These are phyloP conservation scores for Sapria himalayana DNA, from an alignment of 345 rosid species.

Conservation along the genomic window DNA sequence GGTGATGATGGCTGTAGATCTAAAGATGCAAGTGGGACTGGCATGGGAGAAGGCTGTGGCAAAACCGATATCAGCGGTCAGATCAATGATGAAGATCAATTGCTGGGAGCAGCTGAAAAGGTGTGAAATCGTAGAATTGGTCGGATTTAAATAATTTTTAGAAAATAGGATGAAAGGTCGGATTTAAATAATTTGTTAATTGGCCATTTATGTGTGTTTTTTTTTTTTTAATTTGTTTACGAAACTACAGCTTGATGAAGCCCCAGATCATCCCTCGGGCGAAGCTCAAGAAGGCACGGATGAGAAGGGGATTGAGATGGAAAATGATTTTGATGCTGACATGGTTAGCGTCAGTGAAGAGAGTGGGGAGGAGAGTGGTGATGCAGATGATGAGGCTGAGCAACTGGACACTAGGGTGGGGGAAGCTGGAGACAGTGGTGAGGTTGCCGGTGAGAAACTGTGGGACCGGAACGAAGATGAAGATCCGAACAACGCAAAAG, in stretches of 20 bases:
- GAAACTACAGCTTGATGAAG: slow-evolving; percentile 28
- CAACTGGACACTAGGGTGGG: slow-evolving; percentile 62
- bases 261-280: no score
- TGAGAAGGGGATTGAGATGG: slow-evolving; percentile 87
- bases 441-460: slow-evolving; percentile 55
- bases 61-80: slow-evolving; percentile 73
- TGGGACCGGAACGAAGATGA: slow-evolving; percentile 50
- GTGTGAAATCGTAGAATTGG: slow-evolving; percentile 11
- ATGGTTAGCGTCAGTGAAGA: slow-evolving; percentile 55
- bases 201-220: no score
- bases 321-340: slow-evolving; percentile 54
- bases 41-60: slow-evolving; percentile 86
- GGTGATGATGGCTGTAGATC: slow-evolving; percentile 17
- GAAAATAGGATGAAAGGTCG: no score
- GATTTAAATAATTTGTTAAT: no score
- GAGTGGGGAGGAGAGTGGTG: slow-evolving; percentile 32
- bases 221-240: no score
- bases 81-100: slow-evolving; percentile 78
- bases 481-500: slow-evolving; percentile 22
- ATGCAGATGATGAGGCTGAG: slow-evolving; percentile 35
- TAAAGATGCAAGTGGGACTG: slow-evolving; percentile 57
- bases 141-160: no score
- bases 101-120: slow-evolving; percentile 48
- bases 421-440: slow-evolving; percentile 49
- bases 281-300: slow-evolving; percentile 48